Base-by-base conservation (phyloP, 176 grass and related monocot genomes). In the Microstegium vimineum region DNA sequence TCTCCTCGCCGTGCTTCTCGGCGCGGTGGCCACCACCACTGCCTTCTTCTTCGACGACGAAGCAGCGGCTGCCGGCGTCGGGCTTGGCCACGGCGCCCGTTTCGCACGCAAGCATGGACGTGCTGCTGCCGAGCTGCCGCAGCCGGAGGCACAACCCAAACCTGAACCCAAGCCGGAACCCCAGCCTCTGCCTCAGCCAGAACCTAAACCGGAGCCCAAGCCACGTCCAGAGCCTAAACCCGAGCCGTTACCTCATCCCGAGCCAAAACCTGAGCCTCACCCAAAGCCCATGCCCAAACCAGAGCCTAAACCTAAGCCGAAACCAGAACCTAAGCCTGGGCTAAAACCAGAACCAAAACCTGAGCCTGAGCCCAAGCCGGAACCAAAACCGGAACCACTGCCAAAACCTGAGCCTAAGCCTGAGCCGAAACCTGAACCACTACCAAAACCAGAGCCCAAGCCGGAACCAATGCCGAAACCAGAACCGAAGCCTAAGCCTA, bases 371-470 rank as follows among this genome's bases (percentile, higher is more conserved):
- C 42, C 42, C 3, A 45, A 45, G 13, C 47, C 47, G 0, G 15
- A 47, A 47, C 41, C 41, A 13, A 42, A 42, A 42, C 41, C 41
- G n/a, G 42, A 45, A 4, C 41, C 41, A 13, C 11, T 43, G 12
- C 46, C 46, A 5, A 49, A 15, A 9, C 51, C 56, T 0, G 16
- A 42, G 10, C 54, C 54, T 0, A 14, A 61, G 0, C 74, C 66
- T 0, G 18, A 66, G 3, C 61, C 61, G 0, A 12, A 6, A 2
- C 60, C 27, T 0, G 5, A 70, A 0, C 67, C 67, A 0, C 67
- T 0, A 1, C 62, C 62, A 0, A 4, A 70, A 1, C 67, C 37
- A 0, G 4, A 70, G 15, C 34, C 52, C 0, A 12, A 76, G 0
- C 47, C 63, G 0, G 12, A 71, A 43, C 68, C 64, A 1, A 1